A percentile compares a stretch with the other conserved stretches of the same genome.
Conservation (phyloP, 2,329 filamentous ascomycete species). For the Ophiostoma tasmaniense region DNA sequence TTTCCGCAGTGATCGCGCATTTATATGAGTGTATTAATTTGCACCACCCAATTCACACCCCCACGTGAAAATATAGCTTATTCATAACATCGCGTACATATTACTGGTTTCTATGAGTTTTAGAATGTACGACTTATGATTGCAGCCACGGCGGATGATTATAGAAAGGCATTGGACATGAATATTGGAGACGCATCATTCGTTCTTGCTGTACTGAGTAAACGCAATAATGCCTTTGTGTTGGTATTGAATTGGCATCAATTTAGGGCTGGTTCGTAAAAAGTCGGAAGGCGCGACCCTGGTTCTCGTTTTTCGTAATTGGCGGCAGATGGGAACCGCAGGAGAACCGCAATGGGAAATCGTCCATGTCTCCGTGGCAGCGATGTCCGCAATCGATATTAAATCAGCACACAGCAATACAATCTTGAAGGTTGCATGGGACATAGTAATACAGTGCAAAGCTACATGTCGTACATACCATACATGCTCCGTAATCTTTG, state of each 20-base stretch:
- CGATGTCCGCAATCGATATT: conserved; percentile 1
- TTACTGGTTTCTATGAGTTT: background rate
- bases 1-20: background rate
- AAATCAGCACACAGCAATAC: background rate
- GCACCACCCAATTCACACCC: background rate
- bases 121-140: background rate
- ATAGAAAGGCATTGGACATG: background rate
- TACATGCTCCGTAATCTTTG: background rate
- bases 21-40: background rate
- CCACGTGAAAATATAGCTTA: background rate
- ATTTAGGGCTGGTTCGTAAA: conserved; percentile 1
- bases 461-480: background rate
- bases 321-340: conserved; percentile 9
- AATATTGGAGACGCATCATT: background rate
- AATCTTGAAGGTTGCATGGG: no score
- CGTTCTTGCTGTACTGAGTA: background rate
- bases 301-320: background rate
- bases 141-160: background rate
- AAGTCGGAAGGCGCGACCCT: conserved; percentile 4
- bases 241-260: background rate
- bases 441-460: background rate
- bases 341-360: background rate
- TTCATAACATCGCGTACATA: background rate
- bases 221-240: background rate
- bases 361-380: conserved; percentile 5